Evolutionary conservation across 2,329 filamentous ascomycete species (phyloP), one percentile per base, ranked within the genome.

Genomic region (Trichophyton mentagrophytes): DNA sequence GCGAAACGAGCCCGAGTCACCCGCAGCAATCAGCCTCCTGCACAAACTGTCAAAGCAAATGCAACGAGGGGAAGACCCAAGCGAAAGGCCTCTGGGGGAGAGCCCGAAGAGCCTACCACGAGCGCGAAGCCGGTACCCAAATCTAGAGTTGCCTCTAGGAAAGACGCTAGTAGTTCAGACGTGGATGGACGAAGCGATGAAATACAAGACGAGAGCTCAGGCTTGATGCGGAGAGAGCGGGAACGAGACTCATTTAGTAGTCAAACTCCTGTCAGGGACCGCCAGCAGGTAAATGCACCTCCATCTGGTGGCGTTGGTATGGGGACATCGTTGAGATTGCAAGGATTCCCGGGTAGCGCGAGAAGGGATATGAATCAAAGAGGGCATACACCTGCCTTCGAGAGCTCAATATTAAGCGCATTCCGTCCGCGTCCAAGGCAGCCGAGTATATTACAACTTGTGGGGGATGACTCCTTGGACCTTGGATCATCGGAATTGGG

Each of bases 391-490:
- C 75, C 75, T 44, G 71, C 68, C 3, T 74, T 73, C 60, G 75
- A 77, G 58, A 74, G 67, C 59, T 77, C 75, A 2, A 69, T 77
- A 59, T 61, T 77, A 60, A 76, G 73, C 62, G 74, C 76, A 62
- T 77, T 77, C 63, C 73, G 74, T 59, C 70, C 73, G 42, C 67
- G 76, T 36, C 71, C 75, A 11, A 71, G 75, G 62, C 75, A 77
- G 61, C 71, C 73, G 25, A 77, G 76, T 65, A 74, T 77, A 56
- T 67, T 77, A 6, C 74, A 76, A 40, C 72, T 77, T 69, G 73
- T 76, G 70, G 72, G 76, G 47, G 71, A 71, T 15, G 72, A 75
- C 38, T 73, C 73, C 27, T 56, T 46, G 61, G 68, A 66, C n/a
- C 71, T 40, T 46, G 72, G 25, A 4, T 57, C 55, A 36, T 57